A percentile compares a stretch with the other conserved stretches of the same genome.
Evolutionary conservation across 495 filamentous ascomycete genomes (phyloP).

Genomic region (Penicillium desertorum): DNA sequence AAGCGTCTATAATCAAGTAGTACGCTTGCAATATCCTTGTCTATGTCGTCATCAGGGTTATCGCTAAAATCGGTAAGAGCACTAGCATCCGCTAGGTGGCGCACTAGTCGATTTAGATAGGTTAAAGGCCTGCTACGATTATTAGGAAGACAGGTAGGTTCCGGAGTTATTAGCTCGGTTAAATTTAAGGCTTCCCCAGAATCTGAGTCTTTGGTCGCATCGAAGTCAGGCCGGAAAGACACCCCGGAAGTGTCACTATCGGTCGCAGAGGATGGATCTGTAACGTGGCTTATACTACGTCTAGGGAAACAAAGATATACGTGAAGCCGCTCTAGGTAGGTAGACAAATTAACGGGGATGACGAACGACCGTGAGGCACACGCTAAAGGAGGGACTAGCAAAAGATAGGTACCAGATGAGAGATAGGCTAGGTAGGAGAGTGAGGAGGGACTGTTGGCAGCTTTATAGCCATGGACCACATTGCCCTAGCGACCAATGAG

Average conservation of each 20-base stretch:
- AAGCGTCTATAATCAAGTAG: too few species aligned
- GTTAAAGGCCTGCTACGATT: conserved; percentile 3
- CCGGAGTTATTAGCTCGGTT: conserved; percentile 9
- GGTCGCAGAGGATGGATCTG: conserved; percentile 10
- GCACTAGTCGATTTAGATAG: neutral
- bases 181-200: conserved; percentile 7
- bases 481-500: too few species aligned
- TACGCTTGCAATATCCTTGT: too few species aligned
- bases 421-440: conserved; percentile 1
- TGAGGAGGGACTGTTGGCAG: too few species aligned
- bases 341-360: conserved; percentile 1
- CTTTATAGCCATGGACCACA: too few species aligned
- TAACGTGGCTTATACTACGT: conserved; percentile 1
- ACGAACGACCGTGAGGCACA: conserved; percentile 1
- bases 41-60: too few species aligned
- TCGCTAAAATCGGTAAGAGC: too few species aligned
- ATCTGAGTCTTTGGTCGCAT: conserved; percentile 12
- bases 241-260: neutral
- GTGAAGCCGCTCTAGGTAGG: conserved; percentile 1
- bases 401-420: conserved; percentile 11
- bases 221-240: conserved; percentile 8
- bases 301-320: conserved; percentile 1
- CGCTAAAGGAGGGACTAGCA: conserved; percentile 7
- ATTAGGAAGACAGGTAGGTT: conserved; percentile 5
- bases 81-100: too few species aligned